These are phyloP conservation scores for Vigna mungo DNA, from an alignment of 306 rosid species.

Conservation along the genomic window DNA sequence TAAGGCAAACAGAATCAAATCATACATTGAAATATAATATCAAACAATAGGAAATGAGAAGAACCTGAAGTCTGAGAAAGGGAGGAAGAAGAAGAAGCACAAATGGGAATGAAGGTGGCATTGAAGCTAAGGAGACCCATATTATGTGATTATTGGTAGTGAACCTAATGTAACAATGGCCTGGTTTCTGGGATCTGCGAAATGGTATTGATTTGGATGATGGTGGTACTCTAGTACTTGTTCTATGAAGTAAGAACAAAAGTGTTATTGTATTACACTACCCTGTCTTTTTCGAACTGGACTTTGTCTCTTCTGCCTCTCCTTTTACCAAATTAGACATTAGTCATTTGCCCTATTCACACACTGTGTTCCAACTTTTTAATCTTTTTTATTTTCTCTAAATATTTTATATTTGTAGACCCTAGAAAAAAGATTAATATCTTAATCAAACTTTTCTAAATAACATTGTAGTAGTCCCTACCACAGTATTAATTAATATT, in stretches of 20 bases:
- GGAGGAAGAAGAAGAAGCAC: conserved; percentile 44
- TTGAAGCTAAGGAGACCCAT: conserved; percentile 54
- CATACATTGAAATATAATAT: too few relatives aligned
- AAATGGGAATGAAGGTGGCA: conserved; percentile 37
- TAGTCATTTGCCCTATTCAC: not conserved
- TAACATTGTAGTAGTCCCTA: too few relatives aligned
- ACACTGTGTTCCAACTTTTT: not conserved
- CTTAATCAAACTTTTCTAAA: too few relatives aligned
- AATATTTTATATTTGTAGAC: too few relatives aligned
- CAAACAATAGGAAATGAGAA: not conserved
- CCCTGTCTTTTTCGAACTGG: not conserved
- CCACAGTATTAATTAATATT: too few relatives aligned
- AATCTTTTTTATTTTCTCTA: too few relatives aligned
- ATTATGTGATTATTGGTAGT: not conserved
- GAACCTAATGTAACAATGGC: not conserved
- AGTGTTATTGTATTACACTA: not conserved
- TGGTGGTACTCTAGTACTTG: not conserved
- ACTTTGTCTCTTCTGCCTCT: not conserved
- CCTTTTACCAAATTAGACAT: not conserved
- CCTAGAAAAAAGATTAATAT: too few relatives aligned
- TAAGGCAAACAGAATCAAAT: not conserved
- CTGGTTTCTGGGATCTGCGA: conserved; percentile 19
- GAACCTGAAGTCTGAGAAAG: conserved; percentile 54
- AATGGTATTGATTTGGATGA: not conserved
- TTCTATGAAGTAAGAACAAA: not conserved